These are phyloP conservation scores for Xylaria flabelliformis DNA, from an alignment of 495 filamentous ascomycete species.

Conservation along the genomic window DNA sequence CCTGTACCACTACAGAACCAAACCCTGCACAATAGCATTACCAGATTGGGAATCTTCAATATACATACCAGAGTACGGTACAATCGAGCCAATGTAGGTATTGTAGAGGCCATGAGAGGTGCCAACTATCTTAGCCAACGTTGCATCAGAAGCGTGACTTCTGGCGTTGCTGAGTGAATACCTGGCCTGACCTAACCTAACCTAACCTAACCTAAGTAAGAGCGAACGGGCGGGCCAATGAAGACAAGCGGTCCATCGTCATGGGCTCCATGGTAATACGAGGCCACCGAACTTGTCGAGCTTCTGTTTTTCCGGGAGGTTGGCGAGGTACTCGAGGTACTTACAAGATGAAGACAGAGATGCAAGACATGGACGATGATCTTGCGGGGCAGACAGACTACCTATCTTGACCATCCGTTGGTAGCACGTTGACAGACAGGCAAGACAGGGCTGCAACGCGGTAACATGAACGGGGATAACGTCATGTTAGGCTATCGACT, in stretches of 20 bases:
- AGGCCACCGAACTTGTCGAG: conserved; percentile 17
- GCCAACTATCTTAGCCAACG: conserved; percentile 17
- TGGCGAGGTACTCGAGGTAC: background rate
- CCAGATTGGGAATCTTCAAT: background rate
- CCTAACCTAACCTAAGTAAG: background rate
- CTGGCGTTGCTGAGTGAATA: background rate
- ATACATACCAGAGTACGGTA: background rate
- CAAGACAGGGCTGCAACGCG: no score
- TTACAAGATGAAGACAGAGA: no score
- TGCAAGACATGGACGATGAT: background rate
- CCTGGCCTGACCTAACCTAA: background rate
- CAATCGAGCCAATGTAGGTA: background rate
- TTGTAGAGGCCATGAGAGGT: background rate
- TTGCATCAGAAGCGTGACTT: conserved; percentile 11
- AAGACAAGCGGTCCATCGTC: background rate
- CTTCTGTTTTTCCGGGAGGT: background rate
- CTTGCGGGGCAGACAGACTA: conserved; percentile 15
- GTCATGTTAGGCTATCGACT: conserved; percentile 38
- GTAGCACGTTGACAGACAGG: background rate
- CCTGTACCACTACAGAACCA: background rate
- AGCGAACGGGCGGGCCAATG: conserved; percentile 10
- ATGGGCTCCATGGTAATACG: conserved; percentile 26
- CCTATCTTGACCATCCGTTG: background rate
- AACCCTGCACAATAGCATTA: conserved; percentile 6
- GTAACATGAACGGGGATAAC: conserved; percentile 32